Evolutionary conservation across 1,284 basidiomycete genomes (phyloP).

Genomic region (Ceratobasidium sp.): DNA sequence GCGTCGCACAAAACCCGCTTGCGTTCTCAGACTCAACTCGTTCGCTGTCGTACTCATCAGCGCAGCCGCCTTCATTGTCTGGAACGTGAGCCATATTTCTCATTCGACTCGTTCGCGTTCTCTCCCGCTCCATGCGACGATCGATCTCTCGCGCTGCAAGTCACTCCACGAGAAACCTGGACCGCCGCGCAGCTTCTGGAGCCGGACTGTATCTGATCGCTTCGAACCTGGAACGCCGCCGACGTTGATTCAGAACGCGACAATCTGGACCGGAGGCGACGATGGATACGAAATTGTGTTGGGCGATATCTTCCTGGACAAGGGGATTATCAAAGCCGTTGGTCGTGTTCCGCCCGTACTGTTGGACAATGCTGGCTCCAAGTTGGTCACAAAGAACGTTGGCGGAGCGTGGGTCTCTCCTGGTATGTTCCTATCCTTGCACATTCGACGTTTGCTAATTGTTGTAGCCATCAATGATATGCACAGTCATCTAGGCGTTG

Average conservation of each 20-base stretch:
- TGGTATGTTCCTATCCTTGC: slow-evolving; percentile 51
- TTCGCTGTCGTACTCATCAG: slow-evolving; percentile 19
- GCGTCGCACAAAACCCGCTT: neutral
- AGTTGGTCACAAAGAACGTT: slow-evolving; percentile 53
- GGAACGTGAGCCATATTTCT: slow-evolving; percentile 13
- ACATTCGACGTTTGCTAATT: too few species aligned
- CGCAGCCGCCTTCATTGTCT: slow-evolving; percentile 12
- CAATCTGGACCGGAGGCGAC: slow-evolving; percentile 80
- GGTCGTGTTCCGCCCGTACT: slow-evolving; percentile 47
- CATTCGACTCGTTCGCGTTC: slow-evolving; percentile 45
- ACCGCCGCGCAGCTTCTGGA: slow-evolving; percentile 63
- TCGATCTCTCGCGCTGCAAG: slow-evolving; percentile 49
- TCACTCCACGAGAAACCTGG: slow-evolving; percentile 54
- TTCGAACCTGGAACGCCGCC: slow-evolving; percentile 73
- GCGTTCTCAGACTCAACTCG: slow-evolving; percentile 1
- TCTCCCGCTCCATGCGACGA: slow-evolving; percentile 52
- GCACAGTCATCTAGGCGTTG: slow-evolving; percentile 82
- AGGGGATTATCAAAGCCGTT: slow-evolving; percentile 59
- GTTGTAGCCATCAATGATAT: slow-evolving; percentile 68
- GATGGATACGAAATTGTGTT: slow-evolving; percentile 70
- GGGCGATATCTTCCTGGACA: slow-evolving; percentile 56
- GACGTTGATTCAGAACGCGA: slow-evolving; percentile 79
- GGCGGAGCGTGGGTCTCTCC: slow-evolving; percentile 60
- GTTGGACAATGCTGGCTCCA: slow-evolving; percentile 48
- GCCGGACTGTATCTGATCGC: slow-evolving; percentile 73